Evolutionary conservation across 495 filamentous ascomycete genomes (phyloP).

Genomic region (Xylaria palmicola): DNA sequence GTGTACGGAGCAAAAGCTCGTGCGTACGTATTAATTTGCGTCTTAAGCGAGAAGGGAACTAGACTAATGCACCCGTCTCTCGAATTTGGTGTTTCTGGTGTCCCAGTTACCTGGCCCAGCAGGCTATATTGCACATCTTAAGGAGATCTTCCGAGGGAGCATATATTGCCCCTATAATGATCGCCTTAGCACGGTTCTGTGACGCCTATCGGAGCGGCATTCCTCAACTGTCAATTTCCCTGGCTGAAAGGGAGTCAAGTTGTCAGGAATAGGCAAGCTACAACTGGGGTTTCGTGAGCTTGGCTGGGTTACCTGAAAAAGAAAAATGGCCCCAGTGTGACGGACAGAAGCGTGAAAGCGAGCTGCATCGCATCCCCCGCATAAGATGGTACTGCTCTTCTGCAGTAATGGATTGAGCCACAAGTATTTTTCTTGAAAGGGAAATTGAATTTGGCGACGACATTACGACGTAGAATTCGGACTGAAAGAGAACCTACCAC

Average conservation of each 20-base stretch:
- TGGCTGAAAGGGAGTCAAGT: background rate
- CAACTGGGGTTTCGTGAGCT: slow-evolving; percentile 5
- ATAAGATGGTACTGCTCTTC: background rate
- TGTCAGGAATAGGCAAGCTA: background rate
- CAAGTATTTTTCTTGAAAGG: background rate
- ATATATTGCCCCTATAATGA: slow-evolving; percentile 1
- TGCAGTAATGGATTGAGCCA: background rate
- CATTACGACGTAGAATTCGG: background rate
- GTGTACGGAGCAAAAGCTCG: background rate
- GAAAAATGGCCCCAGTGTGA: background rate
- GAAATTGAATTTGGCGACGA: background rate
- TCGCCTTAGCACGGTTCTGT: background rate
- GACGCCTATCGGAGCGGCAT: background rate
- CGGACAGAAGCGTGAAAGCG: background rate
- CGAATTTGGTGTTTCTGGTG: slow-evolving; percentile 10
- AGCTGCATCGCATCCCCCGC: slow-evolving; percentile 6
- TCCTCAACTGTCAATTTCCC: background rate
- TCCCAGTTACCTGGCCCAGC: slow-evolving; percentile 29
- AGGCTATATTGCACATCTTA: slow-evolving; percentile 47
- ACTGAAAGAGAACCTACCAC: background rate
- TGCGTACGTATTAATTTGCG: slow-evolving; percentile 8
- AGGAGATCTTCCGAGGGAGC: slow-evolving; percentile 32
- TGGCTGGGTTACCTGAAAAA: slow-evolving; percentile 3
- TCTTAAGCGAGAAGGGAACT: slow-evolving; percentile 32
- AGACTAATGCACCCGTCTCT: slow-evolving; percentile 26